Conservation (phyloP, 2,329 filamentous ascomycete genomes). For the Aspergillus latus region DNA sequence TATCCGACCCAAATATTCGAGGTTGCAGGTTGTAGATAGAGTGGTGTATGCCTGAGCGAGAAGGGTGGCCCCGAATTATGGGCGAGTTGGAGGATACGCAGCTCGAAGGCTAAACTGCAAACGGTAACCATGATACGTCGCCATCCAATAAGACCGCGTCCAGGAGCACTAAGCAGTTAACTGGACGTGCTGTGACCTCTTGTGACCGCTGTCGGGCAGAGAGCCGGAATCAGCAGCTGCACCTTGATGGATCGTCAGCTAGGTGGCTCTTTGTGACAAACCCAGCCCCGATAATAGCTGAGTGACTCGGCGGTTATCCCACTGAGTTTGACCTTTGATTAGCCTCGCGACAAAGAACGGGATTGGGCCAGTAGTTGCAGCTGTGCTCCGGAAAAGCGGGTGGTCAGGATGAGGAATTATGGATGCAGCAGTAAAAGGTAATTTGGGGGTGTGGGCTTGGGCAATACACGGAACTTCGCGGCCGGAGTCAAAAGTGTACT, state of each 20-base stretch:
- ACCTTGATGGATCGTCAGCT: constrained; percentile 17
- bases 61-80: constrained; percentile 11
- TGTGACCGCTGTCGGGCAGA: neutral
- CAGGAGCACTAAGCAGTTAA: constrained; percentile 6
- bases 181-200: neutral
- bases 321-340: constrained; percentile 7
- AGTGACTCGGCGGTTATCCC: constrained; percentile 1
- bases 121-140: constrained; percentile 11
- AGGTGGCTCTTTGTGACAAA: constrained; percentile 11
- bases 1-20: constrained; percentile 5
- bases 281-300: neutral
- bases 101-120: constrained; percentile 6
- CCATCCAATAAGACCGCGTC: neutral
- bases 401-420: constrained; percentile 5
- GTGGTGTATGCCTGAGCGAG: constrained; percentile 9
- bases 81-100: constrained; percentile 8
- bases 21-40: constrained; percentile 7
- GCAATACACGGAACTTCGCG: constrained; percentile 22
- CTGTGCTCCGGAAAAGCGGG: constrained; percentile 1
- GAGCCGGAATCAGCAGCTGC: constrained; percentile 16
- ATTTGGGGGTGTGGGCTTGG: constrained; percentile 20
- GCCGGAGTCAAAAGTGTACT: neutral
- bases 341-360: constrained; percentile 5
- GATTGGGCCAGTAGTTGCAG: neutral
- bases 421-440: neutral